phyloP scores from a whole-genome alignment of 1,139 yeast genomes.

The Taphrina wiesneri region DNA sequence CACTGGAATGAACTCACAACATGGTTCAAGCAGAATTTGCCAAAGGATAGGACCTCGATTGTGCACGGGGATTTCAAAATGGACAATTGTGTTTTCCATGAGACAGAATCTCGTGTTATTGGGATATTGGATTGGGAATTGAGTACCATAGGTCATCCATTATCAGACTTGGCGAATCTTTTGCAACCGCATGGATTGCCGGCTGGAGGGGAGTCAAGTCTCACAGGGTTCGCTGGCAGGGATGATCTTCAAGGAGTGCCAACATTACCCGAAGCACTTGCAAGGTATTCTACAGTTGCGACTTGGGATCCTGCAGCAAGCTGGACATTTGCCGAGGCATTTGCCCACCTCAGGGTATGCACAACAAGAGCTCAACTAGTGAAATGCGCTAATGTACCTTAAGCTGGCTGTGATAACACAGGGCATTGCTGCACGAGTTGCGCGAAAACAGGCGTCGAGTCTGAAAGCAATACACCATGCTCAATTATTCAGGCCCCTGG shows the following conservation, averaged over 20 bases:
- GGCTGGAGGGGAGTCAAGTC: conserved; percentile 31
- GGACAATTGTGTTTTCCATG: conserved; percentile 61
- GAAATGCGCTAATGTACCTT: background rate
- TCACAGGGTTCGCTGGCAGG: conserved; percentile 32
- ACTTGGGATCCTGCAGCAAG: conserved; percentile 46
- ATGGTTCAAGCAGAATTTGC: conserved; percentile 56
- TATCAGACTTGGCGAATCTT: conserved; percentile 63
- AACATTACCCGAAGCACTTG: conserved; percentile 41
- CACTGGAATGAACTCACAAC: conserved; percentile 51
- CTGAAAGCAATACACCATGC: conserved; percentile 56
- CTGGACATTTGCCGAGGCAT: conserved; percentile 62
- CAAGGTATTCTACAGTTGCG: conserved; percentile 40
- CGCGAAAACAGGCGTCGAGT: conserved; percentile 62
- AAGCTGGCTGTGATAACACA: conserved; percentile 61
- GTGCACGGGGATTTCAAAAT: conserved; percentile 72
- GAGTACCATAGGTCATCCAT: conserved; percentile 67
- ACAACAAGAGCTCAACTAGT: background rate
- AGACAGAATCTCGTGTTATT: conserved; percentile 53
- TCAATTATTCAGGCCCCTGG: conserved; percentile 51
- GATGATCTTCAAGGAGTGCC: conserved; percentile 42
- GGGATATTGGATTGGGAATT: conserved; percentile 72
- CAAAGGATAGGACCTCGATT: conserved; percentile 53
- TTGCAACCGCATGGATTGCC: conserved; percentile 61
- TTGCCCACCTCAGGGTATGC: conserved; percentile 55
- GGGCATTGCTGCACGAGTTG: conserved; percentile 65